A percentile compares a stretch with the other conserved stretches of the same genome.
These are phyloP conservation scores for Candida dubliniensis DNA, from an alignment of 1,139 yeast genomes.

Conservation along the genomic window DNA sequence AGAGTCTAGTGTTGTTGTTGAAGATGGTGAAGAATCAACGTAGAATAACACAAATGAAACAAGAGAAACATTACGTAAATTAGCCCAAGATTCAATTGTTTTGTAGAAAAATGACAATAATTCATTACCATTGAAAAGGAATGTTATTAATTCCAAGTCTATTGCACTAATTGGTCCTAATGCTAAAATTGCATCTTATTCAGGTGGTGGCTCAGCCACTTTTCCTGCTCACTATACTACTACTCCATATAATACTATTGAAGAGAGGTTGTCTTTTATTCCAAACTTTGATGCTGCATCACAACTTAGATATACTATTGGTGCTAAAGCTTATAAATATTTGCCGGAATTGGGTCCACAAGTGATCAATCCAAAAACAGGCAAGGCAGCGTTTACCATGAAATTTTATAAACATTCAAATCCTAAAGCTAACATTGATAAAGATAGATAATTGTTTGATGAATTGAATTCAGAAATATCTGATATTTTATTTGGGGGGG, in stretches of 20 bases:
- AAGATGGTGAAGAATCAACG: slow-evolving; percentile 26
- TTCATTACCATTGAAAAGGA: slow-evolving; percentile 38
- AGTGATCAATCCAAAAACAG: slow-evolving; percentile 28
- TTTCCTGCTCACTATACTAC: slow-evolving; percentile 30
- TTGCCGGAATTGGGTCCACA: slow-evolving; percentile 30
- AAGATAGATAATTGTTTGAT: slow-evolving; percentile 35
- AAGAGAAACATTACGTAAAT: slow-evolving; percentile 38
- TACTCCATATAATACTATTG: slow-evolving; percentile 31
- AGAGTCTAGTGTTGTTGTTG: slow-evolving; percentile 34
- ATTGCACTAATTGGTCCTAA: slow-evolving; percentile 39
- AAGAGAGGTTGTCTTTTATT: slow-evolving; percentile 17
- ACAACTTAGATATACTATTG: slow-evolving; percentile 20
- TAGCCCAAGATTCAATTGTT: slow-evolving; percentile 54
- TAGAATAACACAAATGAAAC: slow-evolving; percentile 45
- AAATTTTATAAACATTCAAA: slow-evolving; percentile 35
- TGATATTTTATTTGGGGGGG: slow-evolving; percentile 44
- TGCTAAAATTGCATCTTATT: slow-evolving; percentile 28
- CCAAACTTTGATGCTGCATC: not conserved
- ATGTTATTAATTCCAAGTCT: slow-evolving; percentile 13
- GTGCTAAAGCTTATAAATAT: slow-evolving; percentile 24
- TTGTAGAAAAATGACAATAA: slow-evolving; percentile 51
- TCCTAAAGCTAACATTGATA: too few species aligned
- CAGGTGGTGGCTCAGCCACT: slow-evolving; percentile 40
- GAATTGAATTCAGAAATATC: slow-evolving; percentile 33
- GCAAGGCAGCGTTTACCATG: slow-evolving; percentile 40